Evolutionary conservation across 2,329 filamentous ascomycete genomes (phyloP).

Genomic region (Madurella fahalii): DNA sequence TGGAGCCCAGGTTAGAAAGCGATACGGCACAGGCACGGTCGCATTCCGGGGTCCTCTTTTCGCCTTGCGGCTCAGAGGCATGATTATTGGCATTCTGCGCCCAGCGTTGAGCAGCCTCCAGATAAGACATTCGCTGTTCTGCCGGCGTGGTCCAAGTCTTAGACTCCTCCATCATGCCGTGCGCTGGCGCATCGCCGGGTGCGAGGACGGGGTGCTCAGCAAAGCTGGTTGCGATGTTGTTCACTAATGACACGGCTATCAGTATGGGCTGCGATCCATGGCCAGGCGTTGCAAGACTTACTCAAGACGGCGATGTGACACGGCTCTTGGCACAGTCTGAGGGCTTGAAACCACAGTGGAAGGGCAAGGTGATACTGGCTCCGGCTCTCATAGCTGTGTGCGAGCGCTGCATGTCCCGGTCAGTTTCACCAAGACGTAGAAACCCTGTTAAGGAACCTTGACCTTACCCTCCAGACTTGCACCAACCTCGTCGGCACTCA

Average conservation of each 20-base stretch:
- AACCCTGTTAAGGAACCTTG: neutral
- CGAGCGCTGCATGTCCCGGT: slow-evolving; percentile 54
- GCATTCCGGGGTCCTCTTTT: slow-evolving; percentile 70
- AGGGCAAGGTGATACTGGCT: slow-evolving; percentile 76
- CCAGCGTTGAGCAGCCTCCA: slow-evolving; percentile 73
- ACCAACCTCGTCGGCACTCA: slow-evolving; percentile 68
- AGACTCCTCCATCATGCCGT: slow-evolving; percentile 18
- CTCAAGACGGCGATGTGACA: slow-evolving; percentile 80
- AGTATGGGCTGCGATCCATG: neutral
- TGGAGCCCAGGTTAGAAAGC: slow-evolving; percentile 81
- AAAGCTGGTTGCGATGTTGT: slow-evolving; percentile 71
- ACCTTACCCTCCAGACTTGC: slow-evolving; percentile 62
- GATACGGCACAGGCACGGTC: slow-evolving; percentile 79
- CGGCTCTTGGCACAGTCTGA: slow-evolving; percentile 59
- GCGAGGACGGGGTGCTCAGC: slow-evolving; percentile 57
- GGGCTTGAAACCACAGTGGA: slow-evolving; percentile 80
- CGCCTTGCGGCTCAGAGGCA: slow-evolving; percentile 59
- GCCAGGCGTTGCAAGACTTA: slow-evolving; percentile 37
- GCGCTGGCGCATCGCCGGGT: slow-evolving; percentile 32
- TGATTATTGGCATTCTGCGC: slow-evolving; percentile 70
- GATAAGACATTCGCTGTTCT: slow-evolving; percentile 55
- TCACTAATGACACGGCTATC: slow-evolving; percentile 50
- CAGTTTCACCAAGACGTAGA: slow-evolving; percentile 16
- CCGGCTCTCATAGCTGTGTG: slow-evolving; percentile 68
- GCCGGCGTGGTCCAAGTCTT: slow-evolving; percentile 32